Conservation (phyloP, 768 basidiomycete species). For the Hygrophorus pudorinus region DNA sequence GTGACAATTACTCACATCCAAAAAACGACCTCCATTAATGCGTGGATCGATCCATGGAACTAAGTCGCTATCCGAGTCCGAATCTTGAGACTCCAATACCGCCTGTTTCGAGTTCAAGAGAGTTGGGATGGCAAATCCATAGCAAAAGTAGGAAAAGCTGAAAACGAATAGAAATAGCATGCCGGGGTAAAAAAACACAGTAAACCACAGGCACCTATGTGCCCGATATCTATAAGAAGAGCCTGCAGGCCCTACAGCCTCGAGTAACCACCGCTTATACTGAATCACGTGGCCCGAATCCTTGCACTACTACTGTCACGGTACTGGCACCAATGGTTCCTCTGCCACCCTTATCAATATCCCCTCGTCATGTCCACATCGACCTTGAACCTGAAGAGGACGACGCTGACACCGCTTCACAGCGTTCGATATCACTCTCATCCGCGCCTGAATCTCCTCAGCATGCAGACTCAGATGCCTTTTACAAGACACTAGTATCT, state of each 20-base stretch:
- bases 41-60: conserved; percentile 59
- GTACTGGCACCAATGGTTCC: too few relatives aligned
- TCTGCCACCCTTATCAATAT: background rate
- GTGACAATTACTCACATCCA: conserved; percentile 48
- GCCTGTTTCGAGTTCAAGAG: background rate
- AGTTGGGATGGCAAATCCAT: background rate
- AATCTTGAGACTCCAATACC: background rate
- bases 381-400: conserved; percentile 31
- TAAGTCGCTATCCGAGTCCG: background rate
- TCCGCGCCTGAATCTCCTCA: conserved; percentile 51
- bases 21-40: conserved; percentile 56
- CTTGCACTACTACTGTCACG: too few relatives aligned
- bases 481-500: background rate
- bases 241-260: background rate
- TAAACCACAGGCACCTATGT: background rate
- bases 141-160: background rate
- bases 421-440: conserved; percentile 66
- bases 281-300: too few relatives aligned
- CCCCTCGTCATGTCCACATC: conserved; percentile 9
- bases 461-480: conserved; percentile 8
- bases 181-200: background rate
- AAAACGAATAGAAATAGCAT: background rate
- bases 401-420: conserved; percentile 72
- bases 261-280: too few relatives aligned
- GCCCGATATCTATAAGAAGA: conserved; percentile 1